These are phyloP conservation scores for Crotalaria pallida DNA, from an alignment of 306 rosid genomes.

Conservation along the genomic window DNA sequence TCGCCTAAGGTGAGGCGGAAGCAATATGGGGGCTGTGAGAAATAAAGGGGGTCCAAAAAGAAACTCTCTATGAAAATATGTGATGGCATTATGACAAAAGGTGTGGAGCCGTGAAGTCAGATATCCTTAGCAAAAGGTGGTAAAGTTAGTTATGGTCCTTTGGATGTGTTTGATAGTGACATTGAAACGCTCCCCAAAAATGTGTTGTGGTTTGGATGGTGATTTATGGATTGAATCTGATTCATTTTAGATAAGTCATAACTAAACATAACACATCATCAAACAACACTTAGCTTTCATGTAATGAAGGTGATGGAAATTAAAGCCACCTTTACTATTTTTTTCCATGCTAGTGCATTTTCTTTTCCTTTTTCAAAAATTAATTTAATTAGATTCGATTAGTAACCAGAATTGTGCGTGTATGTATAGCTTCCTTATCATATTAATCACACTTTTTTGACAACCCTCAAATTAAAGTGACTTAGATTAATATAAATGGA, in stretches of 20 bases:
- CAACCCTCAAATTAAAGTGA: no score
- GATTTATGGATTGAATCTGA: slow-evolving; percentile 19
- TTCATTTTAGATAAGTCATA: slow-evolving; percentile 12
- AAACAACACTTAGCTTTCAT: slow-evolving; percentile 4
- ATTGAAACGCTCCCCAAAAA: neutral
- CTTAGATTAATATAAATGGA: no score
- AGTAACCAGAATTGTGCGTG: no score
- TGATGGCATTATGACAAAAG: slow-evolving; percentile 5
- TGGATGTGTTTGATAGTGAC: slow-evolving; percentile 3
- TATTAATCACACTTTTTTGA: neutral
- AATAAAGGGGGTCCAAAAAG: no score
- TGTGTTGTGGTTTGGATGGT: neutral
- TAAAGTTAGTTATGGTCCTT: slow-evolving; percentile 24
- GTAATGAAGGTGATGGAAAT: no score
- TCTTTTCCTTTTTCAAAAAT: neutral
- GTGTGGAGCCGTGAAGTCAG: neutral
- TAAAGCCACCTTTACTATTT: slow-evolving; percentile 14
- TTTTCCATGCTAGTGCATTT: neutral
- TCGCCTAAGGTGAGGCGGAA: no score
- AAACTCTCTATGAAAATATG: no score
- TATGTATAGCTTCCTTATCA: neutral
- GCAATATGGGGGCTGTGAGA: no score
- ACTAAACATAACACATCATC: slow-evolving; percentile 17
- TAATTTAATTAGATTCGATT: neutral
- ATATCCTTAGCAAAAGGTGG: neutral